A percentile compares a stretch with the other conserved stretches of the same genome.
Conservation (phyloP, 1,139 yeast genomes). For the Zygoascus sp. region DNA sequence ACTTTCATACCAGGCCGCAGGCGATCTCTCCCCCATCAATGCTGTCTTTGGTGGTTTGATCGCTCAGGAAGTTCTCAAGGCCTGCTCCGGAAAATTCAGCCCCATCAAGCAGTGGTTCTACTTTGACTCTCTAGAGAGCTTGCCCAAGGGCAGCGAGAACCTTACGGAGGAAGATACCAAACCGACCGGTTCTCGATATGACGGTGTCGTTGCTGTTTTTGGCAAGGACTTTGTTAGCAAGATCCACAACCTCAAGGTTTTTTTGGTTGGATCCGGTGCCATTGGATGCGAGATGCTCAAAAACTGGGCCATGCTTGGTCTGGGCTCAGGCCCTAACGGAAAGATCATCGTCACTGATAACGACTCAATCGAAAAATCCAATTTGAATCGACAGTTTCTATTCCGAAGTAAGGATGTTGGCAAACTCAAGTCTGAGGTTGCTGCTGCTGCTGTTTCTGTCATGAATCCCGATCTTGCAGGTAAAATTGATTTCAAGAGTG, state of each 20-base stretch:
- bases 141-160: slow-evolving; percentile 57
- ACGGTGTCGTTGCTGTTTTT: slow-evolving; percentile 88
- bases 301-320: slow-evolving; percentile 96
- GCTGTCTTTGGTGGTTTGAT: slow-evolving; percentile 93
- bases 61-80: slow-evolving; percentile 95
- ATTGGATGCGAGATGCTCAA: slow-evolving; percentile 99
- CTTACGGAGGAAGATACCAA: slow-evolving; percentile 69
- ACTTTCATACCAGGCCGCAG: slow-evolving; percentile 78
- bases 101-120: slow-evolving; percentile 90
- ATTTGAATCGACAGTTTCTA: slow-evolving; percentile 90
- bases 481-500: slow-evolving; percentile 69
- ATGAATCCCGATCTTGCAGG: slow-evolving; percentile 86
- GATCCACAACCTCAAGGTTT: slow-evolving; percentile 72
- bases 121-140: slow-evolving; percentile 88
- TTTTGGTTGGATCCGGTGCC: slow-evolving; percentile 97
- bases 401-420: slow-evolving; percentile 96
- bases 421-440: slow-evolving; percentile 81
- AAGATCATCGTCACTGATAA: slow-evolving; percentile 82
- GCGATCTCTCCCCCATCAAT: slow-evolving; percentile 85
- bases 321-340: slow-evolving; percentile 90
- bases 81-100: slow-evolving; percentile 87
- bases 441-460: slow-evolving; percentile 71
- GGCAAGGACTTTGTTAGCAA: slow-evolving; percentile 73
- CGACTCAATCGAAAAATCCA: slow-evolving; percentile 92
- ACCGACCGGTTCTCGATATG: slow-evolving; percentile 81